These are phyloP conservation scores for Lactarius psammicola DNA, from an alignment of 768 basidiomycete species.

Conservation along the genomic window DNA sequence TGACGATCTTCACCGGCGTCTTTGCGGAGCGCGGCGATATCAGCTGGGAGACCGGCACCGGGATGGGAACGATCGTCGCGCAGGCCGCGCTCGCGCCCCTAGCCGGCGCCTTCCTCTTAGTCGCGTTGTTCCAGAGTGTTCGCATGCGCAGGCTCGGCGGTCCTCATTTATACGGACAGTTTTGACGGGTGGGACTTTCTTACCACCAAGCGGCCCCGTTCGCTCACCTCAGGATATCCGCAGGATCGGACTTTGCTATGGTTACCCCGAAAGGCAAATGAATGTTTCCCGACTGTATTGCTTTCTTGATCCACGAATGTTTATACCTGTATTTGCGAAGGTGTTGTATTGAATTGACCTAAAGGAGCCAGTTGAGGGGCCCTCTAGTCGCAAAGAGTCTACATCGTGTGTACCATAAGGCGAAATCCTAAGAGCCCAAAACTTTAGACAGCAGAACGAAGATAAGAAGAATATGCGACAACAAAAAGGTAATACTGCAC, in stretches of 20 bases:
- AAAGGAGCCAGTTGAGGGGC: not conserved
- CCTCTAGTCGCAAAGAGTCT: not conserved
- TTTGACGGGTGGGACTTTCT: not conserved
- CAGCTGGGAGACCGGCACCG: conserved; percentile 8
- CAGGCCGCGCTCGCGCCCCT: conserved; percentile 7
- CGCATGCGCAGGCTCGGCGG: not conserved
- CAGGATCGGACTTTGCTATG: not conserved
- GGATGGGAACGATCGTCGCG: conserved; percentile 14
- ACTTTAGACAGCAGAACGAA: not conserved
- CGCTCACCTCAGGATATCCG: not conserved
- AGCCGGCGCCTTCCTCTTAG: not conserved
- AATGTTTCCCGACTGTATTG: not conserved
- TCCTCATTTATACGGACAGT: conserved; percentile 4
- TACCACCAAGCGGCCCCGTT: not conserved
- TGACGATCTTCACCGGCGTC: conserved; percentile 1
- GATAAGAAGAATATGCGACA: conserved; percentile 15
- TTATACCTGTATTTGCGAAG: not conserved
- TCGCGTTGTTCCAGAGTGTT: not conserved
- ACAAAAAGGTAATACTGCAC: not conserved
- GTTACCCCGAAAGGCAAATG: not conserved
- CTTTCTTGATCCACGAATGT: not conserved
- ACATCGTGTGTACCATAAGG: conserved; percentile 10
- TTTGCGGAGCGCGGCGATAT: conserved; percentile 3
- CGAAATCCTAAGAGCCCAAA: conserved; percentile 16
- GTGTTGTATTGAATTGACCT: not conserved